These are phyloP conservation scores for Zasmidium cellare DNA, from an alignment of 2,329 filamentous ascomycete genomes.

Conservation along the genomic window DNA sequence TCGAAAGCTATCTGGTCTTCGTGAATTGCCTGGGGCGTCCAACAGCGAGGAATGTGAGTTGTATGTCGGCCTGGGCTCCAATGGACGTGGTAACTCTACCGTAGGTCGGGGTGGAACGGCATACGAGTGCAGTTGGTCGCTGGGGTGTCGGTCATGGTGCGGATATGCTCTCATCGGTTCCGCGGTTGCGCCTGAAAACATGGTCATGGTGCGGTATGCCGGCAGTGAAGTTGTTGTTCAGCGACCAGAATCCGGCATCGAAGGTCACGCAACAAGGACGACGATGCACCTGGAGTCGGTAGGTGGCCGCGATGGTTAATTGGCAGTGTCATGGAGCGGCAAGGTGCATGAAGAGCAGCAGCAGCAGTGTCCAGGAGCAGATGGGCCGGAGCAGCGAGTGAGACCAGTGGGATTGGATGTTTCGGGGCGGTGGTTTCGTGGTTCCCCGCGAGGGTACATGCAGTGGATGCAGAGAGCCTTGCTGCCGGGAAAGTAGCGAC, in stretches of 20 bases:
- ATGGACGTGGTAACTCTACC: slow-evolving; percentile 27
- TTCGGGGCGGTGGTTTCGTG: not conserved
- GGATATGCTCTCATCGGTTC: slow-evolving; percentile 9
- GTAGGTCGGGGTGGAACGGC: slow-evolving; percentile 12
- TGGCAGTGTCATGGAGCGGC: not conserved
- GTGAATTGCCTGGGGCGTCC: slow-evolving; percentile 14
- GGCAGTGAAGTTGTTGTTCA: slow-evolving; percentile 10
- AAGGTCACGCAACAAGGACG: not conserved
- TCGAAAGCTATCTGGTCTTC: slow-evolving; percentile 22
- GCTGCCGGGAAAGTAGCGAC: not conserved
- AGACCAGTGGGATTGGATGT: slow-evolving; percentile 1
- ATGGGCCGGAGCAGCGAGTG: not conserved
- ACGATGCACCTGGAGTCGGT: slow-evolving; percentile 1
- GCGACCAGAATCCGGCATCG: slow-evolving; percentile 4
- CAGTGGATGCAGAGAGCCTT: slow-evolving; percentile 3
- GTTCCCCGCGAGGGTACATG: slow-evolving; percentile 1
- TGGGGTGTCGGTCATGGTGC: slow-evolving; percentile 20
- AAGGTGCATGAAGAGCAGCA: slow-evolving; percentile 4
- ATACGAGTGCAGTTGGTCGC: slow-evolving; percentile 18
- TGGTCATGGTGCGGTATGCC: slow-evolving; percentile 3
- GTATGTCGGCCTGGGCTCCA: slow-evolving; percentile 27
- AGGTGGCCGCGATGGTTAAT: not conserved
- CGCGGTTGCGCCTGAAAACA: slow-evolving; percentile 14
- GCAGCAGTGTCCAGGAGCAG: not conserved
- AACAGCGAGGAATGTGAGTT: slow-evolving; percentile 19